Percentiles rank a stretch among this genome's conserved stretches.
phyloP scores from a whole-genome alignment of 192 early-diverging fungal species.

The Rhizophagus clarus region DNA sequence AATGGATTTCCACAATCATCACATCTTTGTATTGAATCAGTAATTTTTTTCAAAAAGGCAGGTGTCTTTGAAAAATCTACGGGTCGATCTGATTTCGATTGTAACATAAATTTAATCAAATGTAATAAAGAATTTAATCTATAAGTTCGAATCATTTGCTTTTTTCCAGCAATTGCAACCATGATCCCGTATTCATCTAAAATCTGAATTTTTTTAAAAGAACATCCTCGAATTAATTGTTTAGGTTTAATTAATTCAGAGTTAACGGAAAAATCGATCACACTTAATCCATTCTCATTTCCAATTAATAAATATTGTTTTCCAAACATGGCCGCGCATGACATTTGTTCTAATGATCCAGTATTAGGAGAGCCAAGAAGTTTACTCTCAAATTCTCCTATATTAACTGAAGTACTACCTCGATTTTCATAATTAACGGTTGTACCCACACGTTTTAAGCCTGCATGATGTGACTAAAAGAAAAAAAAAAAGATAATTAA shows the following conservation, averaged over 20 bases:
- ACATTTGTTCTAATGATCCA: not conserved
- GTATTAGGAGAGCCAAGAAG: constrained; percentile 18
- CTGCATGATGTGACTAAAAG: not conserved
- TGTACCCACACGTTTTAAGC: not conserved
- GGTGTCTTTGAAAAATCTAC: constrained; percentile 21
- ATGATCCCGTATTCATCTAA: constrained; percentile 6
- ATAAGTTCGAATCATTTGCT: constrained; percentile 10
- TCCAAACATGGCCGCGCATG: constrained; percentile 18
- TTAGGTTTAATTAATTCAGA: constrained; percentile 26
- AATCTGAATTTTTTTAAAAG: constrained; percentile 19
- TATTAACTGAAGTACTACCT: not conserved
- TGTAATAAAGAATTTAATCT: constrained; percentile 12
- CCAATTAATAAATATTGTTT: constrained; percentile 26
- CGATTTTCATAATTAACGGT: not conserved
- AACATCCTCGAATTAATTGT: constrained; percentile 6
- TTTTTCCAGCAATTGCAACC: constrained; percentile 24
- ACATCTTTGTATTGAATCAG: not conserved
- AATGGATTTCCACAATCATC: not conserved
- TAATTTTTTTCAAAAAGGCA: constrained; percentile 12
- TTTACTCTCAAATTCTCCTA: constrained; percentile 21
- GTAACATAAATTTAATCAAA: constrained; percentile 9
- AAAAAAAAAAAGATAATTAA: not conserved
- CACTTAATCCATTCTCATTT: constrained; percentile 16
- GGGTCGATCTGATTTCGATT: not conserved
- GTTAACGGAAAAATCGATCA: constrained; percentile 18